Base-by-base conservation (phyloP, 306 rosid genomes). In the Corylus americana region DNA sequence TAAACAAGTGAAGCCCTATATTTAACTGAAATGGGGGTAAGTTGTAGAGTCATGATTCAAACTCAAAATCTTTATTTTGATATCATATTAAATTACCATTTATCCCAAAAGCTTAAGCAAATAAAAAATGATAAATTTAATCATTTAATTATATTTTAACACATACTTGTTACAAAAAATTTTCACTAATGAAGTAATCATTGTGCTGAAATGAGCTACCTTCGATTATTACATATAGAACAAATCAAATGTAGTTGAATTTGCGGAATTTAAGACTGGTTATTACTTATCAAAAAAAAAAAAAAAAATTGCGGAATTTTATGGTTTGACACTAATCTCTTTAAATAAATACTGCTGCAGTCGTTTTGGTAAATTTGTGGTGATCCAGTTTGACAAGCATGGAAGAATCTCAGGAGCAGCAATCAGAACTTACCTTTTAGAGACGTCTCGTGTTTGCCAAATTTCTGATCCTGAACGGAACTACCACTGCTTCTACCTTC, bases 321-420 rank as follows among this genome's bases (percentile, higher is more conserved):
- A 63, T 44, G 48, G 47, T 73, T 84, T 82, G 72, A 87, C 71
- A 54, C 58, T 39, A 59, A 55, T 82, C 44, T 81, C 44, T 71
- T 64, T 79, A 71, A 74, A 73, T 83, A 70, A 71, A 74, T 82
- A 59, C 57, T 42, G 79, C 64, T 84, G 86, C 92, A 94, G 99
- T 80, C 98, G 98, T 61, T 96, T 96, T 76, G 99, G 99, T 83
- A 96, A 96, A 81, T 96, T 96, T 81, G 99, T 96, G 70, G 99
- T 93, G 90, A 93, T 96, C 75, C 99, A 93, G 83, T 96, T 96
- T 85, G 98, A 96, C 82, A 91, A 90, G 87, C 92, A 90, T 82
- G 97, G 99, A 78, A 93, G 98, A 90, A 96, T 96, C 86, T 96
- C 99, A 35, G 98, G 99, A 85, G 99, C 99, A 58, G 99, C 98